Conservation (phyloP, 192 early-diverging fungal species). For the Chytriomyces hyalinus region DNA sequence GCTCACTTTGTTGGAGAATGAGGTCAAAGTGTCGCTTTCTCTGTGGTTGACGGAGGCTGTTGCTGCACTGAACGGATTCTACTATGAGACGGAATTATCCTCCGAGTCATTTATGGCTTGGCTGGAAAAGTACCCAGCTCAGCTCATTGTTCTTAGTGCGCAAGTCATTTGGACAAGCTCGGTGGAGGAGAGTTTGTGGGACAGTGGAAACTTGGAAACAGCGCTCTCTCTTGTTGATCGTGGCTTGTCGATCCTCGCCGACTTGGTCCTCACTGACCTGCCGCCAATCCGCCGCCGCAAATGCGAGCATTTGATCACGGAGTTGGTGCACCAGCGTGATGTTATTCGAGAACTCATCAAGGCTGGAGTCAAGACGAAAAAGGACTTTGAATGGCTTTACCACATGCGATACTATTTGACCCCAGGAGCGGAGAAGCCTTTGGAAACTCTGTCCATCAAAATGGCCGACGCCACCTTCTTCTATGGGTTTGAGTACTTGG, state of each 20-base stretch:
- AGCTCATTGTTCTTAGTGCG: slow-evolving; percentile 88
- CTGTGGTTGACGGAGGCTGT: slow-evolving; percentile 74
- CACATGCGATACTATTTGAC: slow-evolving; percentile 95
- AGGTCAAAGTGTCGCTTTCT: slow-evolving; percentile 91
- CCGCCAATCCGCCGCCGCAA: slow-evolving; percentile 83
- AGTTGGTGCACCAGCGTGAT: slow-evolving; percentile 98
- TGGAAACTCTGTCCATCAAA: slow-evolving; percentile 73
- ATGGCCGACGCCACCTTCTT: slow-evolving; percentile 95
- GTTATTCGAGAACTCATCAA: slow-evolving; percentile 74
- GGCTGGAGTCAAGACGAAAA: slow-evolving; percentile 19
- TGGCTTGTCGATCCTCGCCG: slow-evolving; percentile 85
- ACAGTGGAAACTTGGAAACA: slow-evolving; percentile 54
- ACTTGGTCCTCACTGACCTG: slow-evolving; percentile 90
- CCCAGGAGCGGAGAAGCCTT: slow-evolving; percentile 64
- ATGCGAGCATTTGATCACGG: slow-evolving; percentile 98
- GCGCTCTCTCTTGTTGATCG: slow-evolving; percentile 68
- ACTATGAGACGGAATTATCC: slow-evolving; percentile 57
- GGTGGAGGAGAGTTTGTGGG: slow-evolving; percentile 78
- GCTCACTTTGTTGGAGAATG: slow-evolving; percentile 90
- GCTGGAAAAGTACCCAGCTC: slow-evolving; percentile 89
- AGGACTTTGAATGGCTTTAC: slow-evolving; percentile 93
- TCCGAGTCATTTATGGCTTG: slow-evolving; percentile 71
- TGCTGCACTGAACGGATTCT: slow-evolving; percentile 67
- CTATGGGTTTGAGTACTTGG: slow-evolving; percentile 99
- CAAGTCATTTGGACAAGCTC: slow-evolving; percentile 90